Conservation (phyloP, 148 eudicot genomes). For the Polygonum aviculare region DNA sequence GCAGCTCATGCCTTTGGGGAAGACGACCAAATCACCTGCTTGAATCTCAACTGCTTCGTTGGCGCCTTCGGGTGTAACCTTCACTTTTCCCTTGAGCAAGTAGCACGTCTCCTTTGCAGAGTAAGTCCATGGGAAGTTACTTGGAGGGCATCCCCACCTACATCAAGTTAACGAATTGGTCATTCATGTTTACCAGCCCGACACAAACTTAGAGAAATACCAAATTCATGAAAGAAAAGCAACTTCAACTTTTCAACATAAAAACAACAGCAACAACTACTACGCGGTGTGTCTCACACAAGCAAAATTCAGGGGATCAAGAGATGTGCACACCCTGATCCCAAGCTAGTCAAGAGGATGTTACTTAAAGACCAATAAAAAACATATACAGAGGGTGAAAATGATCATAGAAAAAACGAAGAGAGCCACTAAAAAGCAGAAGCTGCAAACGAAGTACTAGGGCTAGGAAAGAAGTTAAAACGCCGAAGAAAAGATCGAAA, state of each 20-base stretch:
- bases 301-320: no score
- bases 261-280: no score
- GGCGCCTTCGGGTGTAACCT: constrained; percentile 84
- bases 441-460: no score
- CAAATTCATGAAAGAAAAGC: neutral
- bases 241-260: neutral
- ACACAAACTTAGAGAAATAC: neutral
- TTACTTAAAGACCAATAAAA: no score
- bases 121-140: constrained; percentile 99
- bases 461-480: no score
- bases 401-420: no score
- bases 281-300: no score
- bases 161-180: neutral
- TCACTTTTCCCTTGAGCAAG: constrained; percentile 85
- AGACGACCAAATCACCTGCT: constrained; percentile 87
- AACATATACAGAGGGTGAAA: no score
- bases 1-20: constrained; percentile 93
- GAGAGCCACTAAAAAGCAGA: no score
- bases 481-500: no score
- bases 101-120: constrained; percentile 74
- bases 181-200: neutral
- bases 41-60: constrained; percentile 74
- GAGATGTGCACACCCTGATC: no score
- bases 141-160: constrained; percentile 97
- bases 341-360: no score